Evolutionary conservation across 2,329 filamentous ascomycete species (phyloP).

Genomic region (Penicillium sp.): DNA sequence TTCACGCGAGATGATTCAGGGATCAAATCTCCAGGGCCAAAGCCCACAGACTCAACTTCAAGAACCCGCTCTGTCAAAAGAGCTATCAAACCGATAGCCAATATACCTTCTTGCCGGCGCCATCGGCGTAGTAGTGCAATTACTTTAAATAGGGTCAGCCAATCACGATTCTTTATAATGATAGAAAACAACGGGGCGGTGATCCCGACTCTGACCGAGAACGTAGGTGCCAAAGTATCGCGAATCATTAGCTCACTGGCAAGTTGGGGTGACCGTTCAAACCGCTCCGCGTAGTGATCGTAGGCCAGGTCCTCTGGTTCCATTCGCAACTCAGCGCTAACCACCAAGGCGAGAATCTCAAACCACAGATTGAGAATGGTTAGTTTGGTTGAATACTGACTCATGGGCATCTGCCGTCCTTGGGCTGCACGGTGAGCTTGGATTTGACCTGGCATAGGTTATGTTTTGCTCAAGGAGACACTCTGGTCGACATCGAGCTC

Average conservation of each 20-base stretch:
- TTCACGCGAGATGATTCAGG: not conserved
- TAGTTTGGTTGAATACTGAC: not conserved
- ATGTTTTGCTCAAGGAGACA: not conserved
- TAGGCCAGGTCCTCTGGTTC: constrained; percentile 5
- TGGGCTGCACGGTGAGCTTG: not conserved
- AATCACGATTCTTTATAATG: constrained; percentile 35
- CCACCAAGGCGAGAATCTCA: constrained; percentile 9
- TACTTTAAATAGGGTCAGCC: constrained; percentile 15
- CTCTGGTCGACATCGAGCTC: not conserved
- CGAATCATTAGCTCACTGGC: not conserved
- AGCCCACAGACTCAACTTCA: constrained; percentile 9
- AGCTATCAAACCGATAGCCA: not conserved
- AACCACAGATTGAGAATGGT: constrained; percentile 13
- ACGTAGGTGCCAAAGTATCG: constrained; percentile 1
- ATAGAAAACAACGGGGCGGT: constrained; percentile 36
- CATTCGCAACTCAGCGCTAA: not conserved
- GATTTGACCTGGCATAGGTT: not conserved
- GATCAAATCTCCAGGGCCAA: constrained; percentile 4
- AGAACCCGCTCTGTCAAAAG: constrained; percentile 8
- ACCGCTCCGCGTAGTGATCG: constrained; percentile 8
- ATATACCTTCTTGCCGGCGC: constrained; percentile 12
- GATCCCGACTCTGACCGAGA: constrained; percentile 31
- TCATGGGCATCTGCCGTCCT: not conserved
- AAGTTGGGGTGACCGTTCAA: constrained; percentile 1
- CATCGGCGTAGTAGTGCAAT: constrained; percentile 4